Conservation (phyloP, 345 rosid genomes). For the Nasturtium officinale region DNA sequence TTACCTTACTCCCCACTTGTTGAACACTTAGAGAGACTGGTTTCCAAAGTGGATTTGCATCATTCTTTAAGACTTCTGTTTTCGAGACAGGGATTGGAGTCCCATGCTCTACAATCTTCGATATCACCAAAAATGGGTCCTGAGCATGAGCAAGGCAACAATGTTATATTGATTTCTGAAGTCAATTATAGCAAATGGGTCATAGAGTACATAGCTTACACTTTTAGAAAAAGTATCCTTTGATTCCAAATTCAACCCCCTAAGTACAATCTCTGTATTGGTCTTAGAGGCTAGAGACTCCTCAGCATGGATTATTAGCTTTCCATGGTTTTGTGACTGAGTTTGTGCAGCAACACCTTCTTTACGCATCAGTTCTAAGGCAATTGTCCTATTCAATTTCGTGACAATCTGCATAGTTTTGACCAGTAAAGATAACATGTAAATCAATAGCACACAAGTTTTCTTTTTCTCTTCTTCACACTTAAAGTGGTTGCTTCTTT, state of each 20-base stretch:
- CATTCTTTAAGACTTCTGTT: constrained; percentile 87
- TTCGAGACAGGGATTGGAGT: constrained; percentile 73
- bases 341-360: constrained; percentile 53
- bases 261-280: constrained; percentile 65
- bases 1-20: constrained; percentile 94
- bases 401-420: constrained; percentile 66
- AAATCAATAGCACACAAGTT: constrained; percentile 1
- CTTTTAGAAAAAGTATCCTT: constrained; percentile 79
- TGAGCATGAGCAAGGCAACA: constrained; percentile 37
- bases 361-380: constrained; percentile 58
- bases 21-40: constrained; percentile 74
- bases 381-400: constrained; percentile 52
- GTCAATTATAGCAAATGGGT: constrained; percentile 11
- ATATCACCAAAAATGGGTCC: constrained; percentile 93
- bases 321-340: constrained; percentile 51
- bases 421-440: not conserved
- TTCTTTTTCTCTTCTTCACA: not conserved
- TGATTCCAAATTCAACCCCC: constrained; percentile 79
- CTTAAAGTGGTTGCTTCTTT: not conserved
- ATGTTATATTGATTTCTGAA: constrained; percentile 4
- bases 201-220: constrained; percentile 54
- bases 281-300: constrained; percentile 78
- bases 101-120: constrained; percentile 70
- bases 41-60: constrained; percentile 71
- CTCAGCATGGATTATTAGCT: constrained; percentile 80